Evolutionary conservation across 1,284 basidiomycete genomes (phyloP).

Genomic region (Malassezia brasiliensis): DNA sequence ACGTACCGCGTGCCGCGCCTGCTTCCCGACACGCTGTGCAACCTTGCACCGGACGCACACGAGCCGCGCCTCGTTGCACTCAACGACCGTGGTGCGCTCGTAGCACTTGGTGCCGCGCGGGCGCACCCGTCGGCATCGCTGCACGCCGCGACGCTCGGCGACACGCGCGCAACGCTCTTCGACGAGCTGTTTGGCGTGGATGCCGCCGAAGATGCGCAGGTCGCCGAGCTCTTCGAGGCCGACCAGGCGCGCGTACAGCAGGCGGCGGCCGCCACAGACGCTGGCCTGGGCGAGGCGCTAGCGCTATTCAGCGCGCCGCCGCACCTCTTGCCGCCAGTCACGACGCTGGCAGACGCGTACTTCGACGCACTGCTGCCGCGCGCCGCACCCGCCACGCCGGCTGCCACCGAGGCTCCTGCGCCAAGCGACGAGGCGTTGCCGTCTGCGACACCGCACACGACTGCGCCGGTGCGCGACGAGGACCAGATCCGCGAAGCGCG

Average conservation of each 20-base stretch:
- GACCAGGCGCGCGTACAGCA: slow-evolving; percentile 6
- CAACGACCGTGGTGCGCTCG: slow-evolving; percentile 25
- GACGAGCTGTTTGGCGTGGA: slow-evolving; percentile 70
- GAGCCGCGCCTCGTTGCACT: slow-evolving; percentile 23
- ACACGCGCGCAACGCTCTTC: slow-evolving; percentile 62
- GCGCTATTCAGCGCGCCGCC: slow-evolving; percentile 63
- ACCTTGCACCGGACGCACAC: slow-evolving; percentile 15
- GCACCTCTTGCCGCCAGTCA: slow-evolving; percentile 69
- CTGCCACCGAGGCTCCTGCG: neutral
- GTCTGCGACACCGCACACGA: neutral
- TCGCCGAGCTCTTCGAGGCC: slow-evolving; percentile 15
- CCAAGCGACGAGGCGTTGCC: neutral
- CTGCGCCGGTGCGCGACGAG: slow-evolving; percentile 7
- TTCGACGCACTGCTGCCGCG: slow-evolving; percentile 60
- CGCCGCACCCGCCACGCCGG: slow-evolving; percentile 36
- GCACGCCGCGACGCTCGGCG: slow-evolving; percentile 6
- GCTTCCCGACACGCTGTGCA: slow-evolving; percentile 9
- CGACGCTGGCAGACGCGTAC: slow-evolving; percentile 64
- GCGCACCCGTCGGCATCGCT: slow-evolving; percentile 21
- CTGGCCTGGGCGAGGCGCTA: slow-evolving; percentile 30
- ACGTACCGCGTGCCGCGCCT: neutral
- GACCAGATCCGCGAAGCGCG: slow-evolving; percentile 43
- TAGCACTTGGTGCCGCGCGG: slow-evolving; percentile 22
- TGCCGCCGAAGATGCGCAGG: slow-evolving; percentile 8
- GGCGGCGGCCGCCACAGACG: neutral